Evolutionary conservation across 768 basidiomycete species (phyloP).

Genomic region (Amanita thiersii): DNA sequence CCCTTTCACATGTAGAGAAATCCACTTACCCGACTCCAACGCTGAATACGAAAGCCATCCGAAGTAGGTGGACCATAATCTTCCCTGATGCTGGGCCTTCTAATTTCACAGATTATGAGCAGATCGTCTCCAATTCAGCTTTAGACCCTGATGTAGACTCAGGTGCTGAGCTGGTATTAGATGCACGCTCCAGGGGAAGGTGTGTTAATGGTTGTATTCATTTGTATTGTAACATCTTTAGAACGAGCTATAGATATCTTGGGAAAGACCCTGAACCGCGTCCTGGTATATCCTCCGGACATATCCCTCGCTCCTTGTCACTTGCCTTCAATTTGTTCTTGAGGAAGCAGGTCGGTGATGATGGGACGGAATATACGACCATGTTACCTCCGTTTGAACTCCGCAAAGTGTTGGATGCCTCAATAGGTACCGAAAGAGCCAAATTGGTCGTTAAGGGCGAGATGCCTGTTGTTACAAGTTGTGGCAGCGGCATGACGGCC

Average conservation of each 20-base stretch:
- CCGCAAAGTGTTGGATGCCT: slow-evolving; percentile 46
- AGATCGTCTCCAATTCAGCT: slow-evolving; percentile 67
- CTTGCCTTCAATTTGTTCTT: slow-evolving; percentile 80
- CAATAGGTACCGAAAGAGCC: slow-evolving; percentile 50
- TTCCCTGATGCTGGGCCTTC: slow-evolving; percentile 8
- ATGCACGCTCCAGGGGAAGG: slow-evolving; percentile 83
- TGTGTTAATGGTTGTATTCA: slow-evolving; percentile 21
- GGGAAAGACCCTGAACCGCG: slow-evolving; percentile 87
- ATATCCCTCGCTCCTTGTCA: slow-evolving; percentile 82
- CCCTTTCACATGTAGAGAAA: slow-evolving; percentile 18
- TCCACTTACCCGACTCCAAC: slow-evolving; percentile 44
- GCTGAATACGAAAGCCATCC: slow-evolving; percentile 40
- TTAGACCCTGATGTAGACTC: slow-evolving; percentile 34
- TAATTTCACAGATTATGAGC: slow-evolving; percentile 55
- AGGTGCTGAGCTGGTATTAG: slow-evolving; percentile 65
- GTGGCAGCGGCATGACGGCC: slow-evolving; percentile 99
- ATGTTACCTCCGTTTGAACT: slow-evolving; percentile 53
- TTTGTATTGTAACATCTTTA: neutral
- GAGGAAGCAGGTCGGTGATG: slow-evolving; percentile 27
- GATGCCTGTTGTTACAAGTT: slow-evolving; percentile 61
- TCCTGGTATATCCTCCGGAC: slow-evolving; percentile 80
- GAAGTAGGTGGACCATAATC: slow-evolving; percentile 32
- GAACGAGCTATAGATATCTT: slow-evolving; percentile 46
- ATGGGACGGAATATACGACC: slow-evolving; percentile 46
- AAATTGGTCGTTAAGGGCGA: slow-evolving; percentile 54